Conservation (phyloP, 306 rosid genomes). For the Glycine soja region DNA sequence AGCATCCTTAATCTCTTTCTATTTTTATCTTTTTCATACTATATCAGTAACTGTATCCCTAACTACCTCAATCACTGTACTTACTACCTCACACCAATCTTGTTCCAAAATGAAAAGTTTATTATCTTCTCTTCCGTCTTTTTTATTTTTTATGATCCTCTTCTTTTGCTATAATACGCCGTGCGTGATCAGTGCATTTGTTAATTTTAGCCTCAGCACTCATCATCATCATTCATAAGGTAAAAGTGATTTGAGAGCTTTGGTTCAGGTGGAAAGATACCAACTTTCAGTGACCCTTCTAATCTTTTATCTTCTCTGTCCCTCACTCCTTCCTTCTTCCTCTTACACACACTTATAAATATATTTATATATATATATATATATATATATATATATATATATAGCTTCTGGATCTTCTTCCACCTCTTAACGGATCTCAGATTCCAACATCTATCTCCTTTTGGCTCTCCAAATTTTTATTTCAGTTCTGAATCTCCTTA, state of each 20-base stretch:
- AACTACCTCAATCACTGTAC: too few species aligned
- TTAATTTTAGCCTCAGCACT: constrained; percentile 40
- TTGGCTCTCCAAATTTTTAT: constrained; percentile 14
- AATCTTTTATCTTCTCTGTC: constrained; percentile 38
- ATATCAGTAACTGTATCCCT: too few species aligned
- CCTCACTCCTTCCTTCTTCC: constrained; percentile 11
- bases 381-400: neutral
- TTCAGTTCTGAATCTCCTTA: constrained; percentile 18
- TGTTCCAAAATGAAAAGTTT: too few species aligned
- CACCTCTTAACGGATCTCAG: constrained; percentile 50
- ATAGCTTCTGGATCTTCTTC: constrained; percentile 41
- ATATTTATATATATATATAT: neutral
- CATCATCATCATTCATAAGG: neutral
- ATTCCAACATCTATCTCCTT: constrained; percentile 15
- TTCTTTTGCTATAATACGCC: constrained; percentile 52
- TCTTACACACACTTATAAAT: neutral
- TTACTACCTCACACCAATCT: too few species aligned
- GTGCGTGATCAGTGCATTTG: neutral
- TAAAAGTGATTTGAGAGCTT: constrained; percentile 40
- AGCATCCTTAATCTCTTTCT: too few species aligned
- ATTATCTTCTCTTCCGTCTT: too few species aligned
- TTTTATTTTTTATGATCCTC: neutral
- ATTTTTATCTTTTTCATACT: too few species aligned
- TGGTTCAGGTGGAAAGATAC: constrained; percentile 49
- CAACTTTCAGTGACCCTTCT: constrained; percentile 47